phyloP scores from a whole-genome alignment of 2,329 filamentous ascomycete genomes.

The Neospermospora avenae region DNA sequence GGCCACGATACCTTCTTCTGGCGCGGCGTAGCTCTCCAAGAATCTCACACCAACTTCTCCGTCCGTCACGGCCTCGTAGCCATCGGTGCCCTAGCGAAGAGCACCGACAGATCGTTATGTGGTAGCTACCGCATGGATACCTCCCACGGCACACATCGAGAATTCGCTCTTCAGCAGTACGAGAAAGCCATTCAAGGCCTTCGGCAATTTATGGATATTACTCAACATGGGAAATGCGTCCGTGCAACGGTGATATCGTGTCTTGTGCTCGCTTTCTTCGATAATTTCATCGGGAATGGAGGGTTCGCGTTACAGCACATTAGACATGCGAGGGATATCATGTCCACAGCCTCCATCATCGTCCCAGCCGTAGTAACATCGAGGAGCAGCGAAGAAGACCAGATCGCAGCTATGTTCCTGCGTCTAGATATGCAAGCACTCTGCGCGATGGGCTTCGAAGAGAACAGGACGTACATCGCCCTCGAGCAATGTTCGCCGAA shows the following conservation, averaged over 20 bases:
- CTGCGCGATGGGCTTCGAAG: conserved; percentile 37
- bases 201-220: conserved; percentile 19
- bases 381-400: conserved; percentile 42
- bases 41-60: conserved; percentile 19
- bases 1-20: conserved; percentile 50
- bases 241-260: conserved; percentile 24
- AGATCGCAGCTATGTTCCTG: conserved; percentile 59
- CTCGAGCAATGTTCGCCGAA: conserved; percentile 57
- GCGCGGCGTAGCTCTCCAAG: conserved; percentile 21
- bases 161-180: conserved; percentile 30
- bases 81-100: conserved; percentile 25
- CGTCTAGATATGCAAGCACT: conserved; percentile 50
- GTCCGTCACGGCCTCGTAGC: conserved; percentile 31
- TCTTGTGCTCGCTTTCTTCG: conserved; percentile 27
- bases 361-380: conserved; percentile 32
- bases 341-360: conserved; percentile 7
- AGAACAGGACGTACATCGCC: conserved; percentile 57
- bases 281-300: conserved; percentile 39
- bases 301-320: conserved; percentile 59
- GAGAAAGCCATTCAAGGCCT: conserved; percentile 27
- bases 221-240: conserved; percentile 1
- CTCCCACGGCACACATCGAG: conserved; percentile 20
- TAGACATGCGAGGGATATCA: conserved; percentile 28
- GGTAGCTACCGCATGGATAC: conserved; percentile 21
- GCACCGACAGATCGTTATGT: conserved; percentile 12